A percentile compares a stretch with the other conserved stretches of the same genome.
phyloP scores from a whole-genome alignment of 106 monocot species.

The Dendrobium officinale region DNA sequence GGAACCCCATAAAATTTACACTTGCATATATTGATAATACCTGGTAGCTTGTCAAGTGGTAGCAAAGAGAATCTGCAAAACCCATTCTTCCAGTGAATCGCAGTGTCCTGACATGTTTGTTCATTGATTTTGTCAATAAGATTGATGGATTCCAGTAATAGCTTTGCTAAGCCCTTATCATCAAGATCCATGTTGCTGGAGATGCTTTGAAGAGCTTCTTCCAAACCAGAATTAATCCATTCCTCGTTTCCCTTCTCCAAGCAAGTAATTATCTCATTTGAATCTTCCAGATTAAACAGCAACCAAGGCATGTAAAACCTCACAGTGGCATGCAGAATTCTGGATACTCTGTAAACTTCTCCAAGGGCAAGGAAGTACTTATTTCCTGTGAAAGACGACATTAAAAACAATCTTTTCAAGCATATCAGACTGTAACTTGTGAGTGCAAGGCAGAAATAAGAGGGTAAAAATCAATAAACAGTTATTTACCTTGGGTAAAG shows the following conservation, averaged over 20 bases:
- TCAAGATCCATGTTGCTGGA: constrained; percentile 7
- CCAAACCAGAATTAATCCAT: constrained; percentile 45
- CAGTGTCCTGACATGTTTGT: constrained; percentile 11
- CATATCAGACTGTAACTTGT: not conserved
- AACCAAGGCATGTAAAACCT: constrained; percentile 59
- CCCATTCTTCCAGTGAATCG: not conserved
- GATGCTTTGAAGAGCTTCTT: constrained; percentile 33
- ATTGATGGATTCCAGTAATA: constrained; percentile 38
- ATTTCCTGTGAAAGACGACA: constrained; percentile 22
- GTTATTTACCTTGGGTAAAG: constrained; percentile 32
- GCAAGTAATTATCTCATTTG: constrained; percentile 8
- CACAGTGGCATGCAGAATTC: constrained; percentile 38
- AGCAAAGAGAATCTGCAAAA: constrained; percentile 51
- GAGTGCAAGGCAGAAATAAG: not conserved
- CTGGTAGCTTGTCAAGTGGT: constrained; percentile 34
- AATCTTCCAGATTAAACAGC: constrained; percentile 20
- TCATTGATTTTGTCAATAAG: constrained; percentile 19
- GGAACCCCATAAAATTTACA: no score
- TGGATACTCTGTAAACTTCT: constrained; percentile 54
- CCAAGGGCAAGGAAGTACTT: constrained; percentile 66
- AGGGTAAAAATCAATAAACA: not conserved
- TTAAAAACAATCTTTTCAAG: no score
- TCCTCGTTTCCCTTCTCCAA: constrained; percentile 33
- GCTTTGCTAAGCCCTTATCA: constrained; percentile 14
- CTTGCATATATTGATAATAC: constrained; percentile 16